Conservation (phyloP, 345 rosid species). For the Turnera subulata region DNA sequence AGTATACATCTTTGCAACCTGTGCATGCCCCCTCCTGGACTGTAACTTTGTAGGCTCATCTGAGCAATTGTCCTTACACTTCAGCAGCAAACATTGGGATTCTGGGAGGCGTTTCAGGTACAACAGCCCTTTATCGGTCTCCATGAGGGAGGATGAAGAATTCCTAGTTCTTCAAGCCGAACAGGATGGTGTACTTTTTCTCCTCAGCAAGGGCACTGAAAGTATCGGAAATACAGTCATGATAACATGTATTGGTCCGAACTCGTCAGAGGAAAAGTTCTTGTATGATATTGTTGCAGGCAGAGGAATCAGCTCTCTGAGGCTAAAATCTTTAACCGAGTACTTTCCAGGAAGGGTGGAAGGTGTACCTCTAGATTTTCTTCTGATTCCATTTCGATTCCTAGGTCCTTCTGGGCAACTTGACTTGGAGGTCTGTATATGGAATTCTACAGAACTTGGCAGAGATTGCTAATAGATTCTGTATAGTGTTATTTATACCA, state of each 20-base stretch:
- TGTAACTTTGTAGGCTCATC: conserved; percentile 43
- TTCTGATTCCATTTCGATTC: conserved; percentile 30
- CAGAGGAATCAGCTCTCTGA: conserved; percentile 28
- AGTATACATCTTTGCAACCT: conserved; percentile 33
- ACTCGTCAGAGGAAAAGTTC: conserved; percentile 19
- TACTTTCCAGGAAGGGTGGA: conserved; percentile 19
- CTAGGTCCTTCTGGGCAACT: conserved; percentile 30
- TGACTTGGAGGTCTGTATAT: conserved; percentile 38
- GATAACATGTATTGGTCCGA: conserved; percentile 32
- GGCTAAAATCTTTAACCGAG: conserved; percentile 32
- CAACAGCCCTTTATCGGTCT: conserved; percentile 26
- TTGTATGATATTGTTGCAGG: conserved; percentile 24
- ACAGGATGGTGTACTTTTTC: conserved; percentile 41
- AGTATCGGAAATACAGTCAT: conserved; percentile 25
- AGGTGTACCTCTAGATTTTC: conserved; percentile 21
- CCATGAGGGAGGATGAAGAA: conserved; percentile 21
- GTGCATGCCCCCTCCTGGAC: conserved; percentile 46
- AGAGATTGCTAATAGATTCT: conserved; percentile 17
- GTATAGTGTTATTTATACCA: no score
- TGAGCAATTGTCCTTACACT: conserved; percentile 35
- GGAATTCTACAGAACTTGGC: conserved; percentile 30
- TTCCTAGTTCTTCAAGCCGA: conserved; percentile 45
- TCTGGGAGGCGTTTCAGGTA: conserved; percentile 28
- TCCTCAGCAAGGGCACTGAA: conserved; percentile 29
- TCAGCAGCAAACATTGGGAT: conserved; percentile 31